Percentiles rank a stretch among this genome's conserved stretches.
These are phyloP conservation scores for Viridothelium virens DNA, from an alignment of 495 filamentous ascomycete species.

Conservation along the genomic window DNA sequence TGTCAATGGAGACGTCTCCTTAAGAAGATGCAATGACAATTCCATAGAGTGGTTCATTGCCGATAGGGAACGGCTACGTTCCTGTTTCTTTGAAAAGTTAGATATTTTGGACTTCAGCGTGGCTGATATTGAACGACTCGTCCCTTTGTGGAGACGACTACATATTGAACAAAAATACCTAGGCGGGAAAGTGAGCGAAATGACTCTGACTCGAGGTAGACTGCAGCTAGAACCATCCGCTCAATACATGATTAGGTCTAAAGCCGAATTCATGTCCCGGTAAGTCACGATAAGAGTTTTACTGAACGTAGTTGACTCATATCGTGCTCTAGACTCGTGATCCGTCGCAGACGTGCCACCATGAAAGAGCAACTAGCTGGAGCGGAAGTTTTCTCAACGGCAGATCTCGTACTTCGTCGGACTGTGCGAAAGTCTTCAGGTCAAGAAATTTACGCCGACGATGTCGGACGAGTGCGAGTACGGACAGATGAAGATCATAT, in stretches of 20 bases:
- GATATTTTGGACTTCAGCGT: constrained; percentile 8
- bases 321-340: neutral
- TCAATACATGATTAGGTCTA: constrained; percentile 8
- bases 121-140: neutral
- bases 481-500: neutral
- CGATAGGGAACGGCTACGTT: neutral
- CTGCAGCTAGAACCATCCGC: neutral
- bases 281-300: neutral
- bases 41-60: constrained; percentile 7
- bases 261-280: constrained; percentile 12
- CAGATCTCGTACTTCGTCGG: constrained; percentile 5
- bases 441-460: neutral
- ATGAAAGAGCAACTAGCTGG: neutral
- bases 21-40: neutral
- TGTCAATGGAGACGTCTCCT: neutral
- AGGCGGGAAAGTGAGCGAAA: neutral
- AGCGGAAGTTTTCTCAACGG: constrained; percentile 6
- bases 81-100: constrained; percentile 10
- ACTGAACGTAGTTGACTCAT: neutral
- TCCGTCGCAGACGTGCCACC: neutral
- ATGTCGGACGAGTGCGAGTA: neutral
- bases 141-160: neutral
- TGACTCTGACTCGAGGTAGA: neutral
- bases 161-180: neutral
- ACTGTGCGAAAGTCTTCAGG: neutral